These are phyloP conservation scores for Trebouxia sp. DNA, from an alignment of 139 green algal genomes.

Conservation along the genomic window DNA sequence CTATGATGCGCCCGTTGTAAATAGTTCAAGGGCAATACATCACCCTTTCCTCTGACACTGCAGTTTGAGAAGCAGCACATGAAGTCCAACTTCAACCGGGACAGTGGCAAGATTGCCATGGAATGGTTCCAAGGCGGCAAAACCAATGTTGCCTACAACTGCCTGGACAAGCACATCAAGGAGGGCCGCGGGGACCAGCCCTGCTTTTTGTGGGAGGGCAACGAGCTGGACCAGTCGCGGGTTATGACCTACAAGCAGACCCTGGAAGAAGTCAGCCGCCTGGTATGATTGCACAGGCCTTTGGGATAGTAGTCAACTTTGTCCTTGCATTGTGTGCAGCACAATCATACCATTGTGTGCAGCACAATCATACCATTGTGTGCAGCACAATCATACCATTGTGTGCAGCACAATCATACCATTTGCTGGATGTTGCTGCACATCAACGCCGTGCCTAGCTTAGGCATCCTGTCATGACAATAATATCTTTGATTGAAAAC, in stretches of 20 bases:
- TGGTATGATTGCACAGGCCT: no score
- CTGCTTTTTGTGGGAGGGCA: conserved; percentile 86
- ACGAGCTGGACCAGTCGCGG: conserved; percentile 62
- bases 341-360: no score
- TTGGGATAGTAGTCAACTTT: neutral
- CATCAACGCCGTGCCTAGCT: no score
- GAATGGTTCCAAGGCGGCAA: conserved; percentile 79
- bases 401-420: no score
- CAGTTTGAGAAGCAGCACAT: conserved; percentile 69
- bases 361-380: no score
- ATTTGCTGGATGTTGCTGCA: no score
- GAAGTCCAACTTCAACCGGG: conserved; percentile 81
- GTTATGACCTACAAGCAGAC: conserved; percentile 81
- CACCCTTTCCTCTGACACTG: neutral
- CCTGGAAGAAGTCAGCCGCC: conserved; percentile 65
- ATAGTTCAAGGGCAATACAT: no score
- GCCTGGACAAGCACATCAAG: conserved; percentile 70
- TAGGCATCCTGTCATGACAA: no score
- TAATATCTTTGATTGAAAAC: no score
- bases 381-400: no score
- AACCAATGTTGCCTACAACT: conserved; percentile 91
- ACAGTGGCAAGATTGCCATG: conserved; percentile 68
- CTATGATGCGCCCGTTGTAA: no score
- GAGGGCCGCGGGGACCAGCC: conserved; percentile 56
- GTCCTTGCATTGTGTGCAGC: neutral